Conservation (phyloP, 352 stramenopile genomes). For the Phytophthora cryptogea region DNA sequence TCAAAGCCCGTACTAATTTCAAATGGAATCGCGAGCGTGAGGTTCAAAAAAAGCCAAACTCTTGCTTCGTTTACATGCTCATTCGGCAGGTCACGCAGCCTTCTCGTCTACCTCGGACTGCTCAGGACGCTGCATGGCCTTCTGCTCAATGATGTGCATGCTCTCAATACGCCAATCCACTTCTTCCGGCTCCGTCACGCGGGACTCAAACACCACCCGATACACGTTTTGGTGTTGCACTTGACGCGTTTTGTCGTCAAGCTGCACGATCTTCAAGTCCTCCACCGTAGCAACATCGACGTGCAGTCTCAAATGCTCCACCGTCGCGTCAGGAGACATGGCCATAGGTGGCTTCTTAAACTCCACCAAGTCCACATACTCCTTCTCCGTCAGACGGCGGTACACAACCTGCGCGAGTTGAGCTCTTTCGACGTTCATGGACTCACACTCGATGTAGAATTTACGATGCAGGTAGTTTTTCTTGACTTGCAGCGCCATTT, state of each 20-base stretch:
- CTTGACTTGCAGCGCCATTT: slow-evolving; percentile 49
- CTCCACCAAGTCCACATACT: slow-evolving; percentile 39
- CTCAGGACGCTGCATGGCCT: slow-evolving; percentile 9
- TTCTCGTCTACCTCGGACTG: slow-evolving; percentile 12
- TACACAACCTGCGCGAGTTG: slow-evolving; percentile 41
- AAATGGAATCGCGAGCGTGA: too few relatives aligned
- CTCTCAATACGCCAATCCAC: slow-evolving; percentile 67
- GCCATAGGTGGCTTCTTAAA: slow-evolving; percentile 8
- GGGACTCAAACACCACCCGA: slow-evolving; percentile 56
- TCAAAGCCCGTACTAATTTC: too few relatives aligned
- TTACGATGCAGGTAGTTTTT: slow-evolving; percentile 44
- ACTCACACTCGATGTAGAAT: slow-evolving; percentile 45
- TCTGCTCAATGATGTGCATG: slow-evolving; percentile 32
- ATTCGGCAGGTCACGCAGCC: slow-evolving; percentile 2
- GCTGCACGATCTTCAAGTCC: slow-evolving; percentile 40
- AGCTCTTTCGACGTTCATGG: slow-evolving; percentile 39
- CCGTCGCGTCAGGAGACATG: slow-evolving; percentile 16
- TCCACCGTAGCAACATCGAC: slow-evolving; percentile 48
- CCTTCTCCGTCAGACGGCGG: slow-evolving; percentile 41
- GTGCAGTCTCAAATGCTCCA: slow-evolving; percentile 46
- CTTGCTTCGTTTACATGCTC: too few relatives aligned
- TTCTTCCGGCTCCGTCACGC: slow-evolving; percentile 55
- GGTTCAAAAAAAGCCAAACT: too few relatives aligned
- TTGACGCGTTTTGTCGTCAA: slow-evolving; percentile 16
- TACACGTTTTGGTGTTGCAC: slow-evolving; percentile 45